These are phyloP conservation scores for Gaultheria prostrata DNA, from an alignment of 148 eudicot genomes.

Conservation along the genomic window DNA sequence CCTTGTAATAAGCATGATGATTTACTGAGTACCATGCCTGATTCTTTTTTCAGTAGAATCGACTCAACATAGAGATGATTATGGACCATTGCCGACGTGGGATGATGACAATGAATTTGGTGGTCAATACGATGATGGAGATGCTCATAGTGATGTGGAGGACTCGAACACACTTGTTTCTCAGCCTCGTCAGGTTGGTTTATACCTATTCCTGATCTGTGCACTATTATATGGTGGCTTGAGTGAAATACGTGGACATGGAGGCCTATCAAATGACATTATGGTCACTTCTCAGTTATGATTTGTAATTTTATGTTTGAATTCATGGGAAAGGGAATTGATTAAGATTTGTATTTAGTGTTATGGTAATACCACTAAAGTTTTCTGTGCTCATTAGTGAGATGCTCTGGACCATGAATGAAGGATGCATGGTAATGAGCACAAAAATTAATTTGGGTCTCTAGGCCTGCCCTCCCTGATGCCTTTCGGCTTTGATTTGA, in stretches of 20 bases:
- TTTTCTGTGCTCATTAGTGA: too few relatives aligned
- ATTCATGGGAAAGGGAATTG: neutral
- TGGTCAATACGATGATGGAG: slow-evolving; percentile 65
- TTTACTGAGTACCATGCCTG: neutral
- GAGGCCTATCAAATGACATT: neutral
- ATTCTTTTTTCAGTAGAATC: slow-evolving; percentile 32
- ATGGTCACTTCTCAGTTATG: neutral
- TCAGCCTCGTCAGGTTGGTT: slow-evolving; percentile 94
- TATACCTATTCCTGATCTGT: neutral
- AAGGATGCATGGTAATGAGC: too few relatives aligned
- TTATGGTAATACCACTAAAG: neutral
- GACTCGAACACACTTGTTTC: slow-evolving; percentile 67
- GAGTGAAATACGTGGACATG: neutral
- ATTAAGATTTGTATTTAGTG: neutral
- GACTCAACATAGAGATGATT: slow-evolving; percentile 38
- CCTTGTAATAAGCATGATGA: slow-evolving; percentile 14
- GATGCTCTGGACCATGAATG: too few relatives aligned
- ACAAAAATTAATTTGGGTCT: too few relatives aligned
- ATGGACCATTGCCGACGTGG: slow-evolving; percentile 58
- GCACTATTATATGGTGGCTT: neutral
- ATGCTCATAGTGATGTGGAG: slow-evolving; percentile 67
- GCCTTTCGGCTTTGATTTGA: too few relatives aligned
- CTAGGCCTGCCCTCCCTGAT: too few relatives aligned
- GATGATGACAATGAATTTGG: slow-evolving; percentile 55
- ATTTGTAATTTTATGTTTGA: neutral